Conservation (phyloP, 78 protist genomes). For the Blattamonas nauphoetae region DNA sequence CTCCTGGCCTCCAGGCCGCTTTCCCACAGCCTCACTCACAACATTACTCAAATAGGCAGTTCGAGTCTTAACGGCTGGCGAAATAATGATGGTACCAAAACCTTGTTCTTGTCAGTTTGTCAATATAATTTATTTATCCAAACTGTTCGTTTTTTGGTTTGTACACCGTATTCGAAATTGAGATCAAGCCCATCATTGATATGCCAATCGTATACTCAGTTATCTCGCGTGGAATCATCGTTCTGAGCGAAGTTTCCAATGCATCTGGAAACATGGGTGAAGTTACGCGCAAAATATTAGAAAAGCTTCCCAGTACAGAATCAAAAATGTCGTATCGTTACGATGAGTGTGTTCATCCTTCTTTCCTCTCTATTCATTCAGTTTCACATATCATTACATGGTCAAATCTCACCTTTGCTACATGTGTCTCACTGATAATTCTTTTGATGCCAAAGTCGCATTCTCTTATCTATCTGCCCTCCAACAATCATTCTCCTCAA, state of each 20-base stretch:
- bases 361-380: neutral
- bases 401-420: slow-evolving; percentile 47
- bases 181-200: too few relatives aligned
- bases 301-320: slow-evolving; percentile 49
- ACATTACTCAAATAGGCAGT: too few relatives aligned
- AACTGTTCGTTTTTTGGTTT: too few relatives aligned
- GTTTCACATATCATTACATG: slow-evolving; percentile 67
- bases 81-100: too few relatives aligned
- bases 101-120: too few relatives aligned
- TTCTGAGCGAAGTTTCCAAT: slow-evolving; percentile 51
- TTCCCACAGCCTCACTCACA: too few relatives aligned
- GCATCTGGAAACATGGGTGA: slow-evolving; percentile 31
- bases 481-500: slow-evolving; percentile 45
- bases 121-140: too few relatives aligned
- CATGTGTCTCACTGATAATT: slow-evolving; percentile 77
- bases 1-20: too few relatives aligned
- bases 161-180: too few relatives aligned
- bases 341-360: slow-evolving; percentile 42
- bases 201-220: slow-evolving; percentile 15
- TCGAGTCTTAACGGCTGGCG: too few relatives aligned
- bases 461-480: slow-evolving; percentile 67
- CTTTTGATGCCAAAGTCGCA: slow-evolving; percentile 33
- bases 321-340: slow-evolving; percentile 63
- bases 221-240: slow-evolving; percentile 57
- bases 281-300: slow-evolving; percentile 57